phyloP scores from a whole-genome alignment of 2,329 filamentous ascomycete species.

The Atkinsonella hypoxylon region DNA sequence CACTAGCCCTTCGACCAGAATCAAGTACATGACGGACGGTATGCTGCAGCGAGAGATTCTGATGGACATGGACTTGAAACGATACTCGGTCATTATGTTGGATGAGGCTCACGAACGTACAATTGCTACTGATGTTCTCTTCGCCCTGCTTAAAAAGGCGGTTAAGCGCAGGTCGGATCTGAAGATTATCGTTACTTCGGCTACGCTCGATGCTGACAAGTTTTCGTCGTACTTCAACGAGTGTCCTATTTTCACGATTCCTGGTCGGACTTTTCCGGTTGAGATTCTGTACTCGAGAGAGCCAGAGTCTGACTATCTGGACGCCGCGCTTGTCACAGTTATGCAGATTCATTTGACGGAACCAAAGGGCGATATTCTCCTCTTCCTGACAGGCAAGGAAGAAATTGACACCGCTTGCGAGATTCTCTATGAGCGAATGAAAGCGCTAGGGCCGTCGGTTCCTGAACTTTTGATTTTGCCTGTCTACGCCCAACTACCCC shows the following conservation, averaged over 20 bases:
- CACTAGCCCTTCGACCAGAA: conserved; percentile 75
- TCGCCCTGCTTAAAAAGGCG: conserved; percentile 89
- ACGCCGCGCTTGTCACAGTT: conserved; percentile 85
- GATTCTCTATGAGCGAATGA: conserved; percentile 91
- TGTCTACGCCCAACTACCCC: conserved; percentile 89
- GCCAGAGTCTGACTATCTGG: conserved; percentile 90
- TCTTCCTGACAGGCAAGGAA: conserved; percentile 94
- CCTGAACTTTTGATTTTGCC: conserved; percentile 88
- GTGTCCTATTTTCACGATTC: conserved; percentile 93
- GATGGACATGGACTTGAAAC: conserved; percentile 75
- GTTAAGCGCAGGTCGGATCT: conserved; percentile 75
- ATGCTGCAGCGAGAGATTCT: conserved; percentile 95
- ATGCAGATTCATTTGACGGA: conserved; percentile 98
- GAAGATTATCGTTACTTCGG: conserved; percentile 92
- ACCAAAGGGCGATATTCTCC: conserved; percentile 82
- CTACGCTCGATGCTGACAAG: conserved; percentile 92
- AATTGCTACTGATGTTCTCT: conserved; percentile 89
- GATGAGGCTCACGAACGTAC: conserved; percentile 97
- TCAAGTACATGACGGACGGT: conserved; percentile 99
- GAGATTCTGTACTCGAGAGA: conserved; percentile 93
- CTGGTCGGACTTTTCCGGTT: conserved; percentile 87
- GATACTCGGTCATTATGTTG: conserved; percentile 95
- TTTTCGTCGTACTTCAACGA: conserved; percentile 95
- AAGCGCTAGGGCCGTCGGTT: conserved; percentile 78
- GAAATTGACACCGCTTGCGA: conserved; percentile 95